These are phyloP conservation scores for Backusella westeae DNA, from an alignment of 192 early-diverging fungal species.

Conservation along the genomic window DNA sequence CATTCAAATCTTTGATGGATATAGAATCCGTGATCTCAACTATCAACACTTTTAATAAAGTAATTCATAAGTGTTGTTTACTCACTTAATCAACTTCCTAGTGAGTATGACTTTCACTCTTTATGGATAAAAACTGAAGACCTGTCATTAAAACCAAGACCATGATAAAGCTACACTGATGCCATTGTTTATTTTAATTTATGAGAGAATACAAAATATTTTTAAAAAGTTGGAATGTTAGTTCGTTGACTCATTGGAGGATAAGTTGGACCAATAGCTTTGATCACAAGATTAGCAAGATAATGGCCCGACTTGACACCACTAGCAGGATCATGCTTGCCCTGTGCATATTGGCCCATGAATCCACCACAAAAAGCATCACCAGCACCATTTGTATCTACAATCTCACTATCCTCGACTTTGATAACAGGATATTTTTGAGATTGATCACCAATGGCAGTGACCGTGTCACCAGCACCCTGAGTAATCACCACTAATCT, in stretches of 20 bases:
- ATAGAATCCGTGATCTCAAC: too few relatives aligned
- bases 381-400: slow-evolving; percentile 97
- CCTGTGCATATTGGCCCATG: slow-evolving; percentile 78
- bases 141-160: too few relatives aligned
- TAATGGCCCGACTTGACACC: slow-evolving; percentile 89
- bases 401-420: slow-evolving; percentile 67
- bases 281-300: slow-evolving; percentile 85
- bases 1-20: too few relatives aligned
- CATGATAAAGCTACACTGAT: too few relatives aligned
- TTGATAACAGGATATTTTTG: slow-evolving; percentile 60
- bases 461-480: slow-evolving; percentile 71
- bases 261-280: slow-evolving; percentile 70
- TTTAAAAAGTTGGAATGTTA: slow-evolving; percentile 31
- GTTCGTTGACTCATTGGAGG: slow-evolving; percentile 37
- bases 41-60: too few relatives aligned
- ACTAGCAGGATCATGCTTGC: slow-evolving; percentile 53
- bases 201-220: background rate
- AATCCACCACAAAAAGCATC: slow-evolving; percentile 97
- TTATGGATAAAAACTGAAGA: too few relatives aligned
- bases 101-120: too few relatives aligned
- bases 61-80: too few relatives aligned
- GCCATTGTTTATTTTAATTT: background rate
- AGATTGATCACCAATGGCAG: slow-evolving; percentile 61
- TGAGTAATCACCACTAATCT: slow-evolving; percentile 94
- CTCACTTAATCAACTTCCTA: too few relatives aligned